These are phyloP conservation scores for Fusarium clavum DNA, from an alignment of 2,329 filamentous ascomycete genomes.

Conservation along the genomic window DNA sequence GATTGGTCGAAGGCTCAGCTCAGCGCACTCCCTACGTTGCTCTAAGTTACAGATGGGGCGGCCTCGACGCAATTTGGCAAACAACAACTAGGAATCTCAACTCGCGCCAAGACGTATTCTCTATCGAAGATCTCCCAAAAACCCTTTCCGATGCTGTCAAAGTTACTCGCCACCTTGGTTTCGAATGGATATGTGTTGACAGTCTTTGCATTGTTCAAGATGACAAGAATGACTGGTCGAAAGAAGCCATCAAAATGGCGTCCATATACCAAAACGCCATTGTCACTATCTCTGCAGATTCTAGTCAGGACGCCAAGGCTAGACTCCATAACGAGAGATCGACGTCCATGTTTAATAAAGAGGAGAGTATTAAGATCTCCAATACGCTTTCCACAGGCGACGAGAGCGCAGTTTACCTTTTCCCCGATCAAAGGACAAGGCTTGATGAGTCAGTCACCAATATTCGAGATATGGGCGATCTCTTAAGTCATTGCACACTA, in stretches of 20 bases:
- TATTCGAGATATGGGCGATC: not conserved
- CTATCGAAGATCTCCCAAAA: not conserved
- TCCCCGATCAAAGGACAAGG: not conserved
- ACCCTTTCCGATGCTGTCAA: not conserved
- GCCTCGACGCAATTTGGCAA: conserved; percentile 1
- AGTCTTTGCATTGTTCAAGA: conserved; percentile 14
- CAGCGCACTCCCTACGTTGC: not conserved
- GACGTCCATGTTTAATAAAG: not conserved
- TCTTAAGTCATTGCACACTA: not conserved
- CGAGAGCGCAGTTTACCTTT: not conserved
- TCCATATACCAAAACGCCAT: conserved; percentile 13
- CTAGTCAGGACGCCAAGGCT: not conserved
- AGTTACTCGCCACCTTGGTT: not conserved
- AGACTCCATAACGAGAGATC: not conserved
- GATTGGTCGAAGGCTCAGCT: not conserved
- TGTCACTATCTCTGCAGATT: not conserved
- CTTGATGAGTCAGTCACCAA: not conserved
- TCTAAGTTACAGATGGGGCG: conserved; percentile 12
- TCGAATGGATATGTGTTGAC: conserved; percentile 6
- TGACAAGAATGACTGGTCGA: not conserved
- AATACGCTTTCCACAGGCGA: not conserved
- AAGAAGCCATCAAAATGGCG: conserved; percentile 15
- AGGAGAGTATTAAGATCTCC: not conserved
- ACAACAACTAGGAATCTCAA: not conserved
- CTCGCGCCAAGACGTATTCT: not conserved